phyloP scores from a whole-genome alignment of 148 eudicot genomes.

The Amaranthus hypochondriacus region DNA sequence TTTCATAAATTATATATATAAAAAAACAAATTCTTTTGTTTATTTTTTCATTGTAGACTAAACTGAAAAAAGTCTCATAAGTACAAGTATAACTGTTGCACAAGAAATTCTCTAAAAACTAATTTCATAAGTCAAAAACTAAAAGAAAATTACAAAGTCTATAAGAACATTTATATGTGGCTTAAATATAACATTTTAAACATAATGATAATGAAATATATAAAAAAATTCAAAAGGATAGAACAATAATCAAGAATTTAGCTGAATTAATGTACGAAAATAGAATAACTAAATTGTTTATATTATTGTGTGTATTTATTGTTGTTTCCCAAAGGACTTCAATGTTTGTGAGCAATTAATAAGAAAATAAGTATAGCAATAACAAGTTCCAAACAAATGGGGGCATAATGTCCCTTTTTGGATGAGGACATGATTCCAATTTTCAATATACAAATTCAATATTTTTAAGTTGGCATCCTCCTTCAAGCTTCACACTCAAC shows the following conservation, averaged over 20 bases:
- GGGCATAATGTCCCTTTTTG: not conserved
- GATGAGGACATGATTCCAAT: not conserved
- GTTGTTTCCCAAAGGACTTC: not conserved
- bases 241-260: not conserved
- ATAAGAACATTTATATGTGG: too few relatives aligned
- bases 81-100: too few relatives aligned
- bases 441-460: constrained; percentile 36
- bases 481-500: constrained; percentile 40
- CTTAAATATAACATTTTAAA: too few relatives aligned
- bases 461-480: constrained; percentile 37
- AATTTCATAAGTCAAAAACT: too few relatives aligned
- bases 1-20: too few relatives aligned
- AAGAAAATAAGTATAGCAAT: not conserved
- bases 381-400: not conserved
- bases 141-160: too few relatives aligned
- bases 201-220: not conserved
- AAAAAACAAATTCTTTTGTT: too few relatives aligned
- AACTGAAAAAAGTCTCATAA: too few relatives aligned
- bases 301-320: too few relatives aligned
- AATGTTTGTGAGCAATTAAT: not conserved
- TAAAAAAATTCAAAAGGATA: not conserved
- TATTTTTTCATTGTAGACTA: too few relatives aligned
- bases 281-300: not conserved
- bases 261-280: not conserved
- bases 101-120: too few relatives aligned